Conservation (phyloP, 257 asterid genomes). For the Henckelia pumila region DNA sequence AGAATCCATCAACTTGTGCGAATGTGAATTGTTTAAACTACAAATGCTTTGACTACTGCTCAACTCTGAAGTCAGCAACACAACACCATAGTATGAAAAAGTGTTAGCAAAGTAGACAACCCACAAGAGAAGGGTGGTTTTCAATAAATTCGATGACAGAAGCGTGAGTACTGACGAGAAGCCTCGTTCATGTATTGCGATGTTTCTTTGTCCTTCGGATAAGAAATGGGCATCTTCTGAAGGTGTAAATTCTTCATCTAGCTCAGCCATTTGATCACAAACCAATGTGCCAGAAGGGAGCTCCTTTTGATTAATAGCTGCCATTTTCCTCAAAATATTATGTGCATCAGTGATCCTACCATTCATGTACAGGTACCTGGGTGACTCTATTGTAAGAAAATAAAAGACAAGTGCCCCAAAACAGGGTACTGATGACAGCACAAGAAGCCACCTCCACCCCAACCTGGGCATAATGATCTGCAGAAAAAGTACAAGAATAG, state of each 20-base stretch:
- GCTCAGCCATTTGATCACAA: conserved; percentile 30
- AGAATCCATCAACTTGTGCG: conserved; percentile 27
- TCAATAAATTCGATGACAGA: conserved; percentile 42
- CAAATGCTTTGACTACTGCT: conserved; percentile 46
- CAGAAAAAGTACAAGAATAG: not conserved
- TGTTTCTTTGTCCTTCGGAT: conserved; percentile 18
- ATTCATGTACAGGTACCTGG: conserved; percentile 53
- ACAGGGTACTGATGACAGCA: conserved; percentile 62
- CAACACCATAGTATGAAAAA: conserved; percentile 55
- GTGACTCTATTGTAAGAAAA: conserved; percentile 59
- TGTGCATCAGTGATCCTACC: conserved; percentile 50
- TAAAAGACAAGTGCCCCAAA: conserved; percentile 51
- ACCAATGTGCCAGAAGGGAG: conserved; percentile 61
- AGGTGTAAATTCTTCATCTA: conserved; percentile 29
- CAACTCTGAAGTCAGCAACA: conserved; percentile 51
- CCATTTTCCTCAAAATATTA: conserved; percentile 46
- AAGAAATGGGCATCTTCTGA: conserved; percentile 33
- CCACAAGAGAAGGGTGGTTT: conserved; percentile 63
- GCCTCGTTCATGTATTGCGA: conserved; percentile 27
- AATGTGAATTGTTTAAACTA: conserved; percentile 11
- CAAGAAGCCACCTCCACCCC: conserved; percentile 88
- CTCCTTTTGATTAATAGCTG: conserved; percentile 40
- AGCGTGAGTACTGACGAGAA: conserved; percentile 38
- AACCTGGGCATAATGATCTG: conserved; percentile 62
- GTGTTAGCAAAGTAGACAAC: conserved; percentile 47